These are phyloP conservation scores for Diaporthe amygdali DNA, from an alignment of 2,329 filamentous ascomycete genomes.

Conservation along the genomic window DNA sequence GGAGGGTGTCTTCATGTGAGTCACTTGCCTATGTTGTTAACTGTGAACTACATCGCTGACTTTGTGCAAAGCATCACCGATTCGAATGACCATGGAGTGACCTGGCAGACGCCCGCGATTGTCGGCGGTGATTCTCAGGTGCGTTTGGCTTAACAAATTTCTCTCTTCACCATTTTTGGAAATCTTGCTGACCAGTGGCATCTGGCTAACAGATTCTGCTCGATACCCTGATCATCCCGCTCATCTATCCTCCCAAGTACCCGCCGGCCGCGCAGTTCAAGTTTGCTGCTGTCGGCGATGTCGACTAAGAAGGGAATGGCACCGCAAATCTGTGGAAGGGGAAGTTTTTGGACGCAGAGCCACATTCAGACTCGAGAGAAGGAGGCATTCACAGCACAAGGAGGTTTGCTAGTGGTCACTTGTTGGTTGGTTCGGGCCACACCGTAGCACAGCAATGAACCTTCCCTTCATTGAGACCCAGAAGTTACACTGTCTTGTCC, in stretches of 20 bases:
- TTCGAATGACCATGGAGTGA: not conserved
- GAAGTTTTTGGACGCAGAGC: not conserved
- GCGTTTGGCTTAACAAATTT: fast-evolving
- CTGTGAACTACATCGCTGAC: not conserved
- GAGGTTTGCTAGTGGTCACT: not conserved
- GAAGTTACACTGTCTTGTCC: not conserved
- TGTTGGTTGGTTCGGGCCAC: not conserved
- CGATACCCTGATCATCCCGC: not conserved
- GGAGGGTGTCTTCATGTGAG: conserved; percentile 5
- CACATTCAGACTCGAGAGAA: not conserved
- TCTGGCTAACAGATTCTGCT: not conserved
- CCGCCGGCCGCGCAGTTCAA: not conserved
- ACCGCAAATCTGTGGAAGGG: not conserved
- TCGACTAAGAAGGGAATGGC: not conserved
- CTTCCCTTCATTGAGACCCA: not conserved
- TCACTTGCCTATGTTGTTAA: not conserved
- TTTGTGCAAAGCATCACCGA: not conserved
- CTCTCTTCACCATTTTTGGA: fast-evolving
- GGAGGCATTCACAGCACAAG: not conserved
- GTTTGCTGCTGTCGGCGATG: conserved; percentile 6
- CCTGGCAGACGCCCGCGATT: not conserved
- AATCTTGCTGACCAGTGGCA: not conserved
- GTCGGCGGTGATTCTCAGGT: not conserved
- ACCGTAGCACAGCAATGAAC: not conserved
- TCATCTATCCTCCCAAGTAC: conserved; percentile 1